Evolutionary conservation across 1,284 basidiomycete species (phyloP).

Genomic region (Peniophora sp.): DNA sequence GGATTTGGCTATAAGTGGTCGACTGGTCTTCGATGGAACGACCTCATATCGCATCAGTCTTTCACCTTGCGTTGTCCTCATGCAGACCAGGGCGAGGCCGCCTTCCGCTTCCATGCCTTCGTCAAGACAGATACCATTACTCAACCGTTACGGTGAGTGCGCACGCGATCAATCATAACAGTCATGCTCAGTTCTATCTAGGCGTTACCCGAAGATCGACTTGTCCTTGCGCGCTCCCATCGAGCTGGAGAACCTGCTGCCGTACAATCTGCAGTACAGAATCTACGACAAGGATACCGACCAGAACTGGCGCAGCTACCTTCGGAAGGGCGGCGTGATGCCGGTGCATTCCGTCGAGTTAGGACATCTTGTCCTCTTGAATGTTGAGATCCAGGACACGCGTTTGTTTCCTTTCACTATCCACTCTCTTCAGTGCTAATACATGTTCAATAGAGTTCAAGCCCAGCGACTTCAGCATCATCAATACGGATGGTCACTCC

Average conservation of each 20-base stretch:
- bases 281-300: slow-evolving; percentile 95
- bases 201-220: slow-evolving; percentile 80
- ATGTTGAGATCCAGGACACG: slow-evolving; percentile 86
- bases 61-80: slow-evolving; percentile 87
- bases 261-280: slow-evolving; percentile 93
- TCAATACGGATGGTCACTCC: slow-evolving; percentile 89
- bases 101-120: slow-evolving; percentile 95
- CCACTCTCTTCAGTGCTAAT: not conserved
- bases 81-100: slow-evolving; percentile 74
- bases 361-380: slow-evolving; percentile 89
- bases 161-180: not conserved
- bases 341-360: slow-evolving; percentile 96
- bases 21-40: slow-evolving; percentile 85
- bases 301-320: slow-evolving; percentile 88
- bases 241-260: slow-evolving; percentile 94
- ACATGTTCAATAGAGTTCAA: slow-evolving; percentile 59
- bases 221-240: slow-evolving; percentile 91
- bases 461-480: slow-evolving; percentile 97
- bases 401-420: slow-evolving; percentile 31
- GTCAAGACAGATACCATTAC: slow-evolving; percentile 76
- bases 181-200: slow-evolving; percentile 22
- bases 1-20: slow-evolving; percentile 97
- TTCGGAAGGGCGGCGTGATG: slow-evolving; percentile 91
- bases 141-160: slow-evolving; percentile 43
- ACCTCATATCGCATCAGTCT: slow-evolving; percentile 72